Evolutionary conservation across 495 filamentous ascomycete genomes (phyloP).

Genomic region (Cairneyella variabilis): DNA sequence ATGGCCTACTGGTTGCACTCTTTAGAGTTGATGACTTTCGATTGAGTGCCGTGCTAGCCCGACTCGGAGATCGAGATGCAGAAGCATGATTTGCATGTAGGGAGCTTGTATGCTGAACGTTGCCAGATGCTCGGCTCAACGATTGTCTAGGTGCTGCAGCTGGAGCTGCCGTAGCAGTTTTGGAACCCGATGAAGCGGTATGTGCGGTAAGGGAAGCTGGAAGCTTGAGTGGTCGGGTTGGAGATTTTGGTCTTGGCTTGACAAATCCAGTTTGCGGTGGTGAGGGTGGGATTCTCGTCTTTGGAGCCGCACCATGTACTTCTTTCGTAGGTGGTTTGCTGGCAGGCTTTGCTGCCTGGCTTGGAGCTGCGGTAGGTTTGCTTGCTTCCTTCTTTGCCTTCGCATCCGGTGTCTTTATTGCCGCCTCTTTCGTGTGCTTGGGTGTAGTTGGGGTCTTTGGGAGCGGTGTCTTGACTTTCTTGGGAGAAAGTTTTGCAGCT

Average conservation of each 20-base stretch:
- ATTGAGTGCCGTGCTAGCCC: conserved; percentile 11
- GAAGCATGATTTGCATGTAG: conserved; percentile 5
- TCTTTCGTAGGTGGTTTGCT: conserved; percentile 27
- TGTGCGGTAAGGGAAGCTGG: conserved; percentile 59
- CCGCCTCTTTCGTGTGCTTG: conserved; percentile 5
- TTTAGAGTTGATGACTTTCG: conserved; percentile 24
- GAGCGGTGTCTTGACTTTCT: conserved; percentile 22
- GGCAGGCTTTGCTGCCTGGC: conserved; percentile 18
- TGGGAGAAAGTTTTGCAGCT: conserved; percentile 30
- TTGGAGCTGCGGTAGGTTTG: conserved; percentile 12
- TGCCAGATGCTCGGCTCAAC: conserved; percentile 23
- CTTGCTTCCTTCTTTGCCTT: conserved; percentile 13
- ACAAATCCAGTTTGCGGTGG: conserved; percentile 39
- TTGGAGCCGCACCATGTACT: conserved; percentile 31
- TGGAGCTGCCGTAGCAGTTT: conserved; percentile 30
- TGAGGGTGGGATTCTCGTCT: conserved; percentile 31
- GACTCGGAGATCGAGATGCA: conserved; percentile 18
- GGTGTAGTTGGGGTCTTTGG: conserved; percentile 13
- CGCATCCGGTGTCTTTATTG: conserved; percentile 13
- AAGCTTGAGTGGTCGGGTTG: conserved; percentile 58
- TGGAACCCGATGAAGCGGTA: conserved; percentile 59
- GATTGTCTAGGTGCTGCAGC: conserved; percentile 18
- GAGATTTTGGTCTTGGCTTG: conserved; percentile 62
- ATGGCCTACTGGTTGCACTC: conserved; percentile 33
- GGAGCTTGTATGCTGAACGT: conserved; percentile 11